A percentile compares a stretch with the other conserved stretches of the same genome.
Evolutionary conservation across 352 stramenopile genomes (phyloP).

Genomic region (Phytophthora crassamura): DNA sequence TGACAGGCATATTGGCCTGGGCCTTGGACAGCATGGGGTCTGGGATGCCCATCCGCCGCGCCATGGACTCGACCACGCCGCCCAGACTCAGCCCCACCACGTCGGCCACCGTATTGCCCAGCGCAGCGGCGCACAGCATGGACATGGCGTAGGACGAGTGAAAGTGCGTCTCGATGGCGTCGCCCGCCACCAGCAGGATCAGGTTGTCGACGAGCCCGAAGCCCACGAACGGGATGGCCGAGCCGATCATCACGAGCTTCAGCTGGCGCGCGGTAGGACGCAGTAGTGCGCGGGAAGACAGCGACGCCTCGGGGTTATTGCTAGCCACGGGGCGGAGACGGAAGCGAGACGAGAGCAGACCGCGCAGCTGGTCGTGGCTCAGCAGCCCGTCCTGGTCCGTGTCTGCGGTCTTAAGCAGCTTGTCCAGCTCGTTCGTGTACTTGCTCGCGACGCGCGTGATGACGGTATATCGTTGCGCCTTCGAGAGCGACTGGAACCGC

Average conservation of each 20-base stretch:
- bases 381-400: slow-evolving; percentile 73
- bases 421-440: slow-evolving; percentile 69
- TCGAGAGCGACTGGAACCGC: slow-evolving; percentile 65
- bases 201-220: slow-evolving; percentile 90
- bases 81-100: slow-evolving; percentile 94
- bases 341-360: slow-evolving; percentile 73
- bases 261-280: slow-evolving; percentile 71
- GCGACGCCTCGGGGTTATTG: slow-evolving; percentile 43
- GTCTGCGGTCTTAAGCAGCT: slow-evolving; percentile 72
- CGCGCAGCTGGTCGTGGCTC: slow-evolving; percentile 70
- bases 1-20: slow-evolving; percentile 79
- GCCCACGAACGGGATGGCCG: slow-evolving; percentile 82
- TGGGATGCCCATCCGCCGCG: slow-evolving; percentile 66
- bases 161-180: slow-evolving; percentile 95
- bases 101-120: slow-evolving; percentile 96
- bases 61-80: slow-evolving; percentile 89
- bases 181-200: slow-evolving; percentile 90
- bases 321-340: slow-evolving; percentile 56
- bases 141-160: slow-evolving; percentile 95
- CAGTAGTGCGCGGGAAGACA: slow-evolving; percentile 31
- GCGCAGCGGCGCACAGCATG: slow-evolving; percentile 94
- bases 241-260: slow-evolving; percentile 78
- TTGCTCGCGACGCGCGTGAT: slow-evolving; percentile 60
- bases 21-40: slow-evolving; percentile 80
- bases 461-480: slow-evolving; percentile 59